These are phyloP conservation scores for Colletotrichum sp. DNA, from an alignment of 2,329 filamentous ascomycete genomes.

Conservation along the genomic window DNA sequence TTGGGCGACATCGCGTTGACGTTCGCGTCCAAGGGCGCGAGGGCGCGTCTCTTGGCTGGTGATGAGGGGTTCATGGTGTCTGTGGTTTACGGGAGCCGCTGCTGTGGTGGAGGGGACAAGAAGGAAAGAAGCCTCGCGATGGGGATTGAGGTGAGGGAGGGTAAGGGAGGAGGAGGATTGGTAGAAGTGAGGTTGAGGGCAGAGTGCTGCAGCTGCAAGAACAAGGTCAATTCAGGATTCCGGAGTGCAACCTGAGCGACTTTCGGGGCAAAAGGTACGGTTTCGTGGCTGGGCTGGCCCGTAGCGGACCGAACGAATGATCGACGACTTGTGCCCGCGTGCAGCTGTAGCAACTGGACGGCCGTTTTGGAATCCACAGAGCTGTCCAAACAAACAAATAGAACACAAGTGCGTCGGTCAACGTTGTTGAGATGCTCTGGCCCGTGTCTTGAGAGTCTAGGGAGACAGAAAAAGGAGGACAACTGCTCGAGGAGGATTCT, in stretches of 20 bases:
- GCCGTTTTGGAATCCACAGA: neutral
- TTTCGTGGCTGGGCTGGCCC: slow-evolving; percentile 6
- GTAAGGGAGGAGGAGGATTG: neutral
- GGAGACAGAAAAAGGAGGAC: neutral
- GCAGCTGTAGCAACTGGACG: slow-evolving; percentile 19
- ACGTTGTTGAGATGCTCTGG: neutral
- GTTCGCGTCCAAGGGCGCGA: slow-evolving; percentile 52
- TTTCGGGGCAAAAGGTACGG: neutral
- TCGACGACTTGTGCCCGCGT: slow-evolving; percentile 13
- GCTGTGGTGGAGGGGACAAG: neutral
- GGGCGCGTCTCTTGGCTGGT: slow-evolving; percentile 53
- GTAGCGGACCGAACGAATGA: slow-evolving; percentile 16
- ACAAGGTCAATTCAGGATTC: neutral
- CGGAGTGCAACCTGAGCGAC: neutral
- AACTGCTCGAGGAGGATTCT: neutral
- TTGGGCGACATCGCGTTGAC: slow-evolving; percentile 44
- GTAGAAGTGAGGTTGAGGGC: neutral
- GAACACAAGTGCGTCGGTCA: neutral
- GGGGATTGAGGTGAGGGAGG: neutral
- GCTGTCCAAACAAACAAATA: slow-evolving; percentile 8
- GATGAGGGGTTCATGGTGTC: slow-evolving; percentile 31
- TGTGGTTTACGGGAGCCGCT: neutral
- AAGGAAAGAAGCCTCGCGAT: neutral
- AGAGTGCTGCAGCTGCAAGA: neutral
- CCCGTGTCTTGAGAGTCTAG: neutral